Conservation (phyloP, 495 filamentous ascomycete genomes). For the Penicillium mononematosum region DNA sequence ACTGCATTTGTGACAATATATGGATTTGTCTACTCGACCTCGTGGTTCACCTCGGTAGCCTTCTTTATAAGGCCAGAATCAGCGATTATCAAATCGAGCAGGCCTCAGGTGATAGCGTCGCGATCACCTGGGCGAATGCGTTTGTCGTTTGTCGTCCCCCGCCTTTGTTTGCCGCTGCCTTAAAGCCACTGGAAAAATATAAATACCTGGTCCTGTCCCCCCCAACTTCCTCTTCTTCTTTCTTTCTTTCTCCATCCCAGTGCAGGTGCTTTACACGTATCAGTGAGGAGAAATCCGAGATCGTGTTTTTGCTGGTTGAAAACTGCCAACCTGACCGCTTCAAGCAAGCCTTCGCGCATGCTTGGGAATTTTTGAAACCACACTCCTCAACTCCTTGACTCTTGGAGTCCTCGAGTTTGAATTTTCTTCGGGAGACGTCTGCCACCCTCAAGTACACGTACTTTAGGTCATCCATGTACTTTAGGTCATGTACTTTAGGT, state of each 20-base stretch:
- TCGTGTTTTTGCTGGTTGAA: slow-evolving; percentile 61
- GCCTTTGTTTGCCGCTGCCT: slow-evolving; percentile 31
- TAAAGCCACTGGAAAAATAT: not conserved
- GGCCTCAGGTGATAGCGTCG: too few species aligned
- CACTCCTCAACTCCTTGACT: slow-evolving; percentile 28
- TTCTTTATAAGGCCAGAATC: too few species aligned
- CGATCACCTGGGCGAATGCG: too few species aligned
- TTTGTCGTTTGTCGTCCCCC: not conserved
- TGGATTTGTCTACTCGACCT: too few species aligned
- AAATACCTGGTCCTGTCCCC: slow-evolving; percentile 21
- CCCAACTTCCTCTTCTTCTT: slow-evolving; percentile 26
- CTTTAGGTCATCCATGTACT: not conserved
- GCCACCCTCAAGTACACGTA: not conserved
- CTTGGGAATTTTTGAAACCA: slow-evolving; percentile 52
- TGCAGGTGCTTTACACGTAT: slow-evolving; percentile 57
- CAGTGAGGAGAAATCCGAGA: slow-evolving; percentile 60
- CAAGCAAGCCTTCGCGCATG: slow-evolving; percentile 41
- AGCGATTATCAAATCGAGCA: too few species aligned
- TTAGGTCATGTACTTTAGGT: too few species aligned
- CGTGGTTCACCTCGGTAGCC: too few species aligned
- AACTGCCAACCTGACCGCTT: slow-evolving; percentile 52
- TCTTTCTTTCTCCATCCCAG: slow-evolving; percentile 47
- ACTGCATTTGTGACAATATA: too few species aligned
- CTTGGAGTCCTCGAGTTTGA: slow-evolving; percentile 19
- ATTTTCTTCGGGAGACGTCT: slow-evolving; percentile 1